Percentiles rank a stretch among this genome's conserved stretches.
phyloP scores from a whole-genome alignment of 2,329 filamentous ascomycete species.

The Aspergillus caelatus region DNA sequence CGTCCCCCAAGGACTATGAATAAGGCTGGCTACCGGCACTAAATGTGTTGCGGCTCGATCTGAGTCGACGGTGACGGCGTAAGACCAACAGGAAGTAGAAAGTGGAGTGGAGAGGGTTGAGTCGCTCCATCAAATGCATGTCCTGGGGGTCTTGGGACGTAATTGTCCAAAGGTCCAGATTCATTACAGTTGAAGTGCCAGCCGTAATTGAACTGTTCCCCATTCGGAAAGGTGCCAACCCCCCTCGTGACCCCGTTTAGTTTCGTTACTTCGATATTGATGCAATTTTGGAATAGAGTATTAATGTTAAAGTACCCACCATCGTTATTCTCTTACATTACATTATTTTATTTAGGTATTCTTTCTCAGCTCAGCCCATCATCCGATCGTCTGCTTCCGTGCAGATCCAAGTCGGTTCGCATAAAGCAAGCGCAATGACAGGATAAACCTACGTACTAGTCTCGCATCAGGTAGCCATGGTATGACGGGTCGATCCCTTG shows the following conservation, averaged over 20 bases:
- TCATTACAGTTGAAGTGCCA: neutral
- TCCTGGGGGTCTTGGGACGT: too few relatives aligned
- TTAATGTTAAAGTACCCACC: neutral
- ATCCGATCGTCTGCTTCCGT: neutral
- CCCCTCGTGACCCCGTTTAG: neutral
- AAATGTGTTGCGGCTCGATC: neutral
- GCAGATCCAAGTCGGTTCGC: neutral
- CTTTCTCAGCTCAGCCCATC: constrained; percentile 5
- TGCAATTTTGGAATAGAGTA: neutral
- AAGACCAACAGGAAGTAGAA: neutral
- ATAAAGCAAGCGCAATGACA: neutral
- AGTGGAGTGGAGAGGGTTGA: neutral
- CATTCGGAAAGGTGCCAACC: neutral
- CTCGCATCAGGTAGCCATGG: neutral
- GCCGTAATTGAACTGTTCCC: neutral
- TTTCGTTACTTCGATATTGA: neutral
- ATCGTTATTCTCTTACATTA: neutral
- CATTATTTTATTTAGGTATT: neutral
- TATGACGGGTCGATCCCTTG: neutral
- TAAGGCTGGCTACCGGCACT: constrained; percentile 2
- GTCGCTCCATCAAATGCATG: neutral
- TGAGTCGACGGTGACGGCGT: neutral
- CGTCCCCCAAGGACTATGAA: neutral
- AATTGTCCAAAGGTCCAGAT: neutral
- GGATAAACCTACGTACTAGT: neutral